Percentiles rank a stretch among this genome's conserved stretches.
phyloP scores from a whole-genome alignment of 768 basidiomycete genomes.

The Termitomyces sp. region DNA sequence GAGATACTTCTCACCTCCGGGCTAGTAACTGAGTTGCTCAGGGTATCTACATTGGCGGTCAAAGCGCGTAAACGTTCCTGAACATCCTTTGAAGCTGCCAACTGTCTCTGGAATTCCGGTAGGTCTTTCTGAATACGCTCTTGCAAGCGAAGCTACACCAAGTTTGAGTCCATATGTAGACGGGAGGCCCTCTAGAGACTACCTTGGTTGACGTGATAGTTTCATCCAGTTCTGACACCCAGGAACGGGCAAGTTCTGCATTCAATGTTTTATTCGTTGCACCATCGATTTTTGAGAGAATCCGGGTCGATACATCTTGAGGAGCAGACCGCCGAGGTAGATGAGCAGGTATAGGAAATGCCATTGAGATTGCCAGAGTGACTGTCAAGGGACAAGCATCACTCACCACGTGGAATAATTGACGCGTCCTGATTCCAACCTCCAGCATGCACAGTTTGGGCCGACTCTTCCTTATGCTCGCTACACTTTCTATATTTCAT shows the following conservation, averaged over 20 bases:
- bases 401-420: conserved; percentile 10
- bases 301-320: conserved; percentile 64
- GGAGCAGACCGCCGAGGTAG: conserved; percentile 57
- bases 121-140: conserved; percentile 65
- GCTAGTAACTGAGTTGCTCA: conserved; percentile 47
- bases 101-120: conserved; percentile 57
- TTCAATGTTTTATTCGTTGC: conserved; percentile 52
- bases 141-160: conserved; percentile 56
- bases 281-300: conserved; percentile 65
- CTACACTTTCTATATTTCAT: conserved; percentile 46
- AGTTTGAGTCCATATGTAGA: conserved; percentile 1
- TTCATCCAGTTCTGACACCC: conserved; percentile 68
- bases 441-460: conserved; percentile 42
- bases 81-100: conserved; percentile 56
- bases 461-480: conserved; percentile 38
- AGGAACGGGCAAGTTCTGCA: conserved; percentile 56
- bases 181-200: conserved; percentile 8
- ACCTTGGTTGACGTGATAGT: conserved; percentile 73
- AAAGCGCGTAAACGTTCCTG: conserved; percentile 53
- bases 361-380: conserved; percentile 39
- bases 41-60: conserved; percentile 41
- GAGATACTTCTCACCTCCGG: conserved; percentile 42
- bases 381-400: conserved; percentile 10
- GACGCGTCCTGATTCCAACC: conserved; percentile 12
- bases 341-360: conserved; percentile 68